These are phyloP conservation scores for Tolypocladium endophyticum DNA, from an alignment of 2,329 filamentous ascomycete genomes.

Conservation along the genomic window DNA sequence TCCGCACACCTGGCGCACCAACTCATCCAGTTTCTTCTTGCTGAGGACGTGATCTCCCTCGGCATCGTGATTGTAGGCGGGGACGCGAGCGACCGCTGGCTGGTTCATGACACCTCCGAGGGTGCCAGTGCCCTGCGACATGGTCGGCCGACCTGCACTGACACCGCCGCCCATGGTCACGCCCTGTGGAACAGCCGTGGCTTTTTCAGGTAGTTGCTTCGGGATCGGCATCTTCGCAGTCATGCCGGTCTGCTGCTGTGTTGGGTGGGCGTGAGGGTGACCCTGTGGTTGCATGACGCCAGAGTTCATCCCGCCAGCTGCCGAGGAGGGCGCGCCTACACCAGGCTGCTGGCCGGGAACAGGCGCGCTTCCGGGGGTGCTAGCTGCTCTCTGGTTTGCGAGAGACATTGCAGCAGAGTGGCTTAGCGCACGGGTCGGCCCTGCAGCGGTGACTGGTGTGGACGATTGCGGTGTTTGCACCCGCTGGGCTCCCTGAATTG, in stretches of 20 bases:
- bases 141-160: conserved; percentile 64
- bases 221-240: conserved; percentile 68
- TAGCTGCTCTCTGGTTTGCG: conserved; percentile 31
- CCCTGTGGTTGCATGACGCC: conserved; percentile 15
- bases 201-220: conserved; percentile 60
- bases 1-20: conserved; percentile 88
- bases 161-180: conserved; percentile 58
- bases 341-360: conserved; percentile 19
- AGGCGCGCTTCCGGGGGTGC: conserved; percentile 21
- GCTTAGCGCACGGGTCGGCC: conserved; percentile 31
- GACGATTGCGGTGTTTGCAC: conserved; percentile 39
- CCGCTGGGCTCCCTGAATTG: conserved; percentile 36
- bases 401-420: conserved; percentile 39
- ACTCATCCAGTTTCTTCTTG: conserved; percentile 94
- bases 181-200: conserved; percentile 59
- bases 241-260: conserved; percentile 29
- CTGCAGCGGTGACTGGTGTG: conserved; percentile 24
- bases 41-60: conserved; percentile 90
- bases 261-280: conserved; percentile 11
- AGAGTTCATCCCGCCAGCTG: conserved; percentile 17
- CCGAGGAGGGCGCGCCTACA: conserved; percentile 17
- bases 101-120: conserved; percentile 78
- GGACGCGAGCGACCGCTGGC: conserved; percentile 71
- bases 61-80: conserved; percentile 77
- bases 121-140: conserved; percentile 66